These are phyloP conservation scores for Thalassiosira allenii DNA, from an alignment of 352 stramenopile genomes.

Conservation along the genomic window DNA sequence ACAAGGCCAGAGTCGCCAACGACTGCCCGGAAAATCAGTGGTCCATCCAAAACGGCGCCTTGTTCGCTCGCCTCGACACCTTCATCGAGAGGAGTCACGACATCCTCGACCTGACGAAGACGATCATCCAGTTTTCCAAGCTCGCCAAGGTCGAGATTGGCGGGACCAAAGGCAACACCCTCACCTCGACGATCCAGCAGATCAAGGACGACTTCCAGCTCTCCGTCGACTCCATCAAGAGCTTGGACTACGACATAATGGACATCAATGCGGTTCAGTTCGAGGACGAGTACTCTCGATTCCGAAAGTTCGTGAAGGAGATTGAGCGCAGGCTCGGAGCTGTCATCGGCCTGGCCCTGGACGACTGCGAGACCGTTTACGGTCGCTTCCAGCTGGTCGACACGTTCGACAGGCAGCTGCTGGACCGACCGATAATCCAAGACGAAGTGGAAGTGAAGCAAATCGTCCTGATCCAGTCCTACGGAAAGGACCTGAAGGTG, in stretches of 20 bases:
- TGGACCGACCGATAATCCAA: conserved; percentile 95
- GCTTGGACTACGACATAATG: conserved; percentile 97
- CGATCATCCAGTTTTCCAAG: conserved; percentile 98
- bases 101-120: conserved; percentile 97
- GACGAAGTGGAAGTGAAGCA: conserved; percentile 98
- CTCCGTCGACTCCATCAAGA: conserved; percentile 94
- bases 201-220: conserved; percentile 96
- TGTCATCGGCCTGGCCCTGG: conserved; percentile 95
- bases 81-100: conserved; percentile 98
- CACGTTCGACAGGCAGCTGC: conserved; percentile 92
- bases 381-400: conserved; percentile 98
- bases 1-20: conserved; percentile 95
- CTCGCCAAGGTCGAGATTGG: conserved; percentile 97
- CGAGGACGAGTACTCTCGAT: conserved; percentile 98
- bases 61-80: conserved; percentile 96
- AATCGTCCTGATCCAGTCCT: conserved; percentile 95
- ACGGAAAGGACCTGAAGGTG: conserved; percentile 95
- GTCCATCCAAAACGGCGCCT: conserved; percentile 97
- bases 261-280: conserved; percentile 97
- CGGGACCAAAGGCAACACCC: conserved; percentile 96
- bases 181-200: conserved; percentile 93
- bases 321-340: conserved; percentile 96
- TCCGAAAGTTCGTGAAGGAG: conserved; percentile 97
- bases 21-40: conserved; percentile 98
- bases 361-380: conserved; percentile 97